phyloP scores from a whole-genome alignment of 768 basidiomycete genomes.

The Brasilioporus rufonigricans region DNA sequence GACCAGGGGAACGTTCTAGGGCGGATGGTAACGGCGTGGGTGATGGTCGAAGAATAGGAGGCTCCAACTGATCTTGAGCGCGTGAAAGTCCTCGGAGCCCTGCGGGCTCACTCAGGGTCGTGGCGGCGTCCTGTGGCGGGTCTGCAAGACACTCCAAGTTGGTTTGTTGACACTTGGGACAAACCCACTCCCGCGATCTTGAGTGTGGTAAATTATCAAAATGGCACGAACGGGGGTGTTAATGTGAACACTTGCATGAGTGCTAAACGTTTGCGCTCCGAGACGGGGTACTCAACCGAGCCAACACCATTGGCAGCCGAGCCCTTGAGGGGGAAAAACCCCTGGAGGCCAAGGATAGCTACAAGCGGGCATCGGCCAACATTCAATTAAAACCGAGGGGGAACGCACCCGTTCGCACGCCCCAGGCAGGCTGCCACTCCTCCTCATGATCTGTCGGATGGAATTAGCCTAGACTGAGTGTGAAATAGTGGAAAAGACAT shows the following conservation, averaged over 20 bases:
- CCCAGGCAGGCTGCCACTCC: conserved; percentile 98
- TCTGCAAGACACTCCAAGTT: conserved; percentile 76
- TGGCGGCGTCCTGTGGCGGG: conserved; percentile 33
- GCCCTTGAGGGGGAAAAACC: conserved; percentile 88
- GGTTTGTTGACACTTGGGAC: conserved; percentile 65
- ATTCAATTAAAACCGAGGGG: conserved; percentile 11
- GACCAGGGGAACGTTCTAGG: conserved; percentile 18
- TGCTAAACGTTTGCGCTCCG: conserved; percentile 78
- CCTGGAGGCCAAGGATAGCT: conserved; percentile 88
- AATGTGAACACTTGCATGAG: conserved; percentile 51
- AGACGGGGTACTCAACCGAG: conserved; percentile 74
- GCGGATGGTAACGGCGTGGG: conserved; percentile 13
- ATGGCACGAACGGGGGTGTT: not conserved
- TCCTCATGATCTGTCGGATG: conserved; percentile 79
- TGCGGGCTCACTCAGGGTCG: conserved; percentile 15
- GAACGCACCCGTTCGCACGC: conserved; percentile 81
- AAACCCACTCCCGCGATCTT: conserved; percentile 81
- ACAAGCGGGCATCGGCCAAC: conserved; percentile 9
- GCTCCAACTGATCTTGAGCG: conserved; percentile 10
- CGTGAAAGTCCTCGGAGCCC: conserved; percentile 25
- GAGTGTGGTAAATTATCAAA: conserved; percentile 12
- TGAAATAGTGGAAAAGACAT: conserved; percentile 31
- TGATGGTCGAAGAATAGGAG: conserved; percentile 18
- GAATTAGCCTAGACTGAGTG: conserved; percentile 30
- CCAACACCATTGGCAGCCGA: conserved; percentile 84